Base-by-base conservation (phyloP, 495 filamentous ascomycete genomes). In the Hypoxylon trugodes region DNA sequence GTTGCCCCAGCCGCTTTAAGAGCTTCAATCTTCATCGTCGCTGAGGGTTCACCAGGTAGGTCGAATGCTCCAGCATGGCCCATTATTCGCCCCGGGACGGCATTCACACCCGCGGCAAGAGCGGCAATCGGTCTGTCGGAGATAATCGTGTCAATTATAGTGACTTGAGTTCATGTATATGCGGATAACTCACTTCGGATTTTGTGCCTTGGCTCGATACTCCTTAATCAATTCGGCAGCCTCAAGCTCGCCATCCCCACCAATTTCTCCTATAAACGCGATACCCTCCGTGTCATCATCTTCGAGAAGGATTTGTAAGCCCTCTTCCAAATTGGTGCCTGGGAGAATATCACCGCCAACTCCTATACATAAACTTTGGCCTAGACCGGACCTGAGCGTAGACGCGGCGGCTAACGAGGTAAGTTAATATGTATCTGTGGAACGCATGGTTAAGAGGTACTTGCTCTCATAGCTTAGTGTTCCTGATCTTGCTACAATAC, bases 341-440 rank as follows among this genome's bases (percentile, higher is more conserved):
- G 90, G 89, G 33, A 93, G 71, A 19, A 91, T 85, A 76, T 96
- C 93, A 1, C 93, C 93, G 2, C 93, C 93, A 79, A 96, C 89
- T 13, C 92, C 92, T 38, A 96, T 90, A 50, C 90, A 92, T 8
- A 94, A 77, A 69, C 88, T 93, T 73, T 96, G 93, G 0, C 93
- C 92, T 10, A 96, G 79, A 3, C 92, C 92, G 33, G 89, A 89
- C 69, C 89, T 79, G 0, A 91, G 93, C 2, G 91, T 89, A 1
- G 90, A 91, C 4, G 89, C 93, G 6, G 94, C 91, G 15, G 92
- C 87, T 74, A 22, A 49, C 13, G 24, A 33, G 15, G 8, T 30
- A 6, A 19, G 7, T 49, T 48, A 22, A 55, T 37, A 66, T 36
- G 22, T 6, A 13, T 18, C 13, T 32, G n/a, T n/a, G 15, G 38